Evolutionary conservation across 257 asterid species (phyloP).

Genomic region (Craterostigma plantagineum): DNA sequence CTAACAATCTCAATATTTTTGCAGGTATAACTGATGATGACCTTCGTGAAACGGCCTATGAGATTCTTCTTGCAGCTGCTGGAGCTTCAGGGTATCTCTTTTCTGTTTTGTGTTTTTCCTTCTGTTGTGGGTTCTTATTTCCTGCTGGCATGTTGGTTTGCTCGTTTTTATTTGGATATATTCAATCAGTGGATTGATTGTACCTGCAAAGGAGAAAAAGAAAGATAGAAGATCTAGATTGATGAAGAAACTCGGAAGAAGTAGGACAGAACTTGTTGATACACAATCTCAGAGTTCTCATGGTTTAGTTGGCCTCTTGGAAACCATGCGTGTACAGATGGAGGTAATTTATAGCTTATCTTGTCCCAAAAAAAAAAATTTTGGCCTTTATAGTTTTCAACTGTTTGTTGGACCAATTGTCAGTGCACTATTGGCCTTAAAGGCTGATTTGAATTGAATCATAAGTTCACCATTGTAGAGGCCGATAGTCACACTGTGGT

Average conservation of each 20-base stretch:
- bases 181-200: slow-evolving; percentile 70
- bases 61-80: slow-evolving; percentile 88
- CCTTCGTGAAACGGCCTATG: slow-evolving; percentile 92
- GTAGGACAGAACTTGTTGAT: slow-evolving; percentile 45
- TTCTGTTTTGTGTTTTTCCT: background rate
- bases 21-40: slow-evolving; percentile 78
- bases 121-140: slow-evolving; percentile 6
- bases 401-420: no score
- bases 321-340: slow-evolving; percentile 98
- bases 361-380: no score
- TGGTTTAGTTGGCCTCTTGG: slow-evolving; percentile 85
- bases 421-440: no score
- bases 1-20: background rate
- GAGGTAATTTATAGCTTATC: slow-evolving; percentile 33
- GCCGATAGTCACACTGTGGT: no score
- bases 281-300: slow-evolving; percentile 42
- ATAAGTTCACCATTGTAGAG: no score
- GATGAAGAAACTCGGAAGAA: slow-evolving; percentile 78
- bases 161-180: slow-evolving; percentile 10
- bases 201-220: slow-evolving; percentile 83
- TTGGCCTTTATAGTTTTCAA: no score
- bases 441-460: no score
- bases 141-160: slow-evolving; percentile 1
- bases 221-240: slow-evolving; percentile 66
- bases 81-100: slow-evolving; percentile 91